Conservation (phyloP, 768 basidiomycete genomes). For the Lentinus tigrinus region DNA sequence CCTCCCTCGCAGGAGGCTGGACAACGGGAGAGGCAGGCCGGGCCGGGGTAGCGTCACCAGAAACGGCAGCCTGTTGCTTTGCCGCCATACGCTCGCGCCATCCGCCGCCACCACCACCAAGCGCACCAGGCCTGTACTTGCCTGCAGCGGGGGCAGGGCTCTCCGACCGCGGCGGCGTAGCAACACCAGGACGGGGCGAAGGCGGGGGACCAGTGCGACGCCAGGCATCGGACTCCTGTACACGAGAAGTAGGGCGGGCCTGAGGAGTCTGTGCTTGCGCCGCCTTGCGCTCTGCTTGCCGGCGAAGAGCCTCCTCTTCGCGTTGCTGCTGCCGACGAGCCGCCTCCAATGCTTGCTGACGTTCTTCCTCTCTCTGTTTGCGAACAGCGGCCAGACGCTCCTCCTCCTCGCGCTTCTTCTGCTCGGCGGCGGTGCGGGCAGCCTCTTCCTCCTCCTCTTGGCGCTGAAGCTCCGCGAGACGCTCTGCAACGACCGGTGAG, state of each 20-base stretch:
- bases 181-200: constrained; percentile 16
- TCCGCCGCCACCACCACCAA: constrained; percentile 39
- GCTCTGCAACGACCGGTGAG: constrained; percentile 38
- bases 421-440: constrained; percentile 44
- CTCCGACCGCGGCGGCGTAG: constrained; percentile 48
- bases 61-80: constrained; percentile 32
- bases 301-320: constrained; percentile 62
- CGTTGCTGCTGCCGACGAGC: constrained; percentile 60
- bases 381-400: constrained; percentile 52
- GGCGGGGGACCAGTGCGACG: constrained; percentile 23
- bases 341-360: constrained; percentile 50
- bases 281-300: constrained; percentile 35
- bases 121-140: constrained; percentile 46
- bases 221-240: constrained; percentile 27
- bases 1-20: constrained; percentile 31
- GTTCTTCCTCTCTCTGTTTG: constrained; percentile 50
- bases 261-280: constrained; percentile 23
- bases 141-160: constrained; percentile 35
- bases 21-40: constrained; percentile 35
- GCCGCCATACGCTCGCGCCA: constrained; percentile 64
- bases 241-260: constrained; percentile 29
- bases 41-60: constrained; percentile 29
- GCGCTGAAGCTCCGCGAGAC: constrained; percentile 53
- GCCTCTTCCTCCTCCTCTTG: constrained; percentile 42
- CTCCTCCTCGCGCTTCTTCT: constrained; percentile 60